Percentiles rank a stretch among this genome's conserved stretches.
phyloP scores from a whole-genome alignment of 2,329 filamentous ascomycete species.

The Colletotrichum godetiae region DNA sequence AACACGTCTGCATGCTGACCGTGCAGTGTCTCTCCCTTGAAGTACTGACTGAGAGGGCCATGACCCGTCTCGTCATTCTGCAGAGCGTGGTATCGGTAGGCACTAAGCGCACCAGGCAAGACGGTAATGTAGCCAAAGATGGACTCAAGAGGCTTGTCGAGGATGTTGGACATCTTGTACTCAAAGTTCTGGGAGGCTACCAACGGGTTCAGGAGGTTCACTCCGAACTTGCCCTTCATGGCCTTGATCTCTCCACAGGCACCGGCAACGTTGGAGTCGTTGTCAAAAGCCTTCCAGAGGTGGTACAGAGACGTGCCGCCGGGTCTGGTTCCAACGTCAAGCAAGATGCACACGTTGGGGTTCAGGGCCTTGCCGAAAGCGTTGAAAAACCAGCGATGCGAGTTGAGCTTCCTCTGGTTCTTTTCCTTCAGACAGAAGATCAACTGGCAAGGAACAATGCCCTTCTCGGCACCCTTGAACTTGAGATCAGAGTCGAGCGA shows the following conservation, averaged over 20 bases:
- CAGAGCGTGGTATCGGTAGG: conserved; percentile 94
- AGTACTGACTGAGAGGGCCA: conserved; percentile 96
- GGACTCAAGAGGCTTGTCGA: conserved; percentile 96
- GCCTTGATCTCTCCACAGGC: conserved; percentile 98
- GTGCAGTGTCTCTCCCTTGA: conserved; percentile 98
- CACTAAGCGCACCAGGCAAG: conserved; percentile 91
- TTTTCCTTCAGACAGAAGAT: conserved; percentile 99
- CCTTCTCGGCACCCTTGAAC: conserved; percentile 99
- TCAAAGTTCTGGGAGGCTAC: conserved; percentile 99
- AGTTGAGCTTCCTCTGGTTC: conserved; percentile 98
- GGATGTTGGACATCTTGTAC: conserved; percentile 99
- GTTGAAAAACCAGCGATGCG: conserved; percentile 99
- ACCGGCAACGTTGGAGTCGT: conserved; percentile 95
- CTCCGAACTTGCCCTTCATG: conserved; percentile 87
- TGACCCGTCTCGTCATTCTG: conserved; percentile 98
- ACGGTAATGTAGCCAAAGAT: conserved; percentile 99
- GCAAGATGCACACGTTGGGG: conserved; percentile 95
- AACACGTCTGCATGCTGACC: conserved; percentile 97
- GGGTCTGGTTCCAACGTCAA: conserved; percentile 95
- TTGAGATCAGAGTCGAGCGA: conserved; percentile 95
- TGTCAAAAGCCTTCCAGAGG: conserved; percentile 98
- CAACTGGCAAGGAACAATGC: conserved; percentile 97
- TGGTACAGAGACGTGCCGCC: conserved; percentile 94
- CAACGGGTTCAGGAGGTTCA: conserved; percentile 89
- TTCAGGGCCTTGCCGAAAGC: conserved; percentile 93